Evolutionary conservation across 2,329 filamentous ascomycete genomes (phyloP).

Genomic region (Laburnicola sp.): DNA sequence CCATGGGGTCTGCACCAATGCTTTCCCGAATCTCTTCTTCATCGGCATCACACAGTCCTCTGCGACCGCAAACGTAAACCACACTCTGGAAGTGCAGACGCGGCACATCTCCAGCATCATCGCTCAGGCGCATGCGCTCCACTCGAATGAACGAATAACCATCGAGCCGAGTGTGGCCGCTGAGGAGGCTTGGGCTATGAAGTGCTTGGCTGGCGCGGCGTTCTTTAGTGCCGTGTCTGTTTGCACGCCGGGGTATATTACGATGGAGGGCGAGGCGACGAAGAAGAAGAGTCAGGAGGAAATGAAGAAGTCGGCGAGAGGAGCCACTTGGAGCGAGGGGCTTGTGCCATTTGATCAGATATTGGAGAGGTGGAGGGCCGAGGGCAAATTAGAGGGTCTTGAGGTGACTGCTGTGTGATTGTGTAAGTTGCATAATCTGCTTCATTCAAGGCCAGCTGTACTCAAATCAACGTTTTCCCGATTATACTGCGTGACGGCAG

Average conservation of each 20-base stretch:
- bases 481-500: no score
- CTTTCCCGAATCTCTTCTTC: constrained; percentile 25
- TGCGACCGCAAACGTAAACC: constrained; percentile 3
- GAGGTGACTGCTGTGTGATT: not conserved
- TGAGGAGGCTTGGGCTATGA: constrained; percentile 13
- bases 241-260: constrained; percentile 3
- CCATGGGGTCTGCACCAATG: constrained; percentile 39
- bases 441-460: no score
- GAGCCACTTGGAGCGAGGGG: not conserved
- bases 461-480: no score
- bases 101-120: constrained; percentile 4
- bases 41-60: constrained; percentile 1
- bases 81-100: not conserved
- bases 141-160: constrained; percentile 1
- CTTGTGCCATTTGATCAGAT: not conserved
- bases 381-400: not conserved
- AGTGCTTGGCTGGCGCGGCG: constrained; percentile 2
- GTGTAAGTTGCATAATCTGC: no score
- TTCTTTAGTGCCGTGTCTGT: not conserved
- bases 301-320: not conserved
- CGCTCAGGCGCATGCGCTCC: constrained; percentile 2
- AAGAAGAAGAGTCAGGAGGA: not conserved
- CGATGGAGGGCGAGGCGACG: not conserved
- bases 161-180: constrained; percentile 11
- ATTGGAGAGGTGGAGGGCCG: not conserved